A percentile compares a stretch with the other conserved stretches of the same genome.
These are phyloP conservation scores for Dipteronia dyeriana DNA, from an alignment of 345 rosid genomes.

Conservation along the genomic window DNA sequence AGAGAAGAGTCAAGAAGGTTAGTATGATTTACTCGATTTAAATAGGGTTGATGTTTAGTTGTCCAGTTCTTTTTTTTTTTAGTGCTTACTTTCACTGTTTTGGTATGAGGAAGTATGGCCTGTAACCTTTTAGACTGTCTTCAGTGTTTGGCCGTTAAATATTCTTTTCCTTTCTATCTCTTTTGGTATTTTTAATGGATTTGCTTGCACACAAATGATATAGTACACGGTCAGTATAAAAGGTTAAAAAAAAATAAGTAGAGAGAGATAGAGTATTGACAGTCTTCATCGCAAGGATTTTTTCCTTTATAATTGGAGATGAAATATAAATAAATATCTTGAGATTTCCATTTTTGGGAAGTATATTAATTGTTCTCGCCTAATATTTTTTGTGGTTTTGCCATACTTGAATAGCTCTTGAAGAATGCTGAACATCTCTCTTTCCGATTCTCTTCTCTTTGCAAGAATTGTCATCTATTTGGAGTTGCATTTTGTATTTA, in stretches of 20 bases:
- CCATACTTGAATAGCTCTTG: neutral
- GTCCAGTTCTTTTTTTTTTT: neutral
- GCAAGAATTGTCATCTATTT: neutral
- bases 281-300: neutral
- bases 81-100: neutral
- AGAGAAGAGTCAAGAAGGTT: constrained; percentile 81
- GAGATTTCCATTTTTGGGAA: neutral
- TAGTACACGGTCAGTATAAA: neutral
- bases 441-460: neutral
- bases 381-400: neutral
- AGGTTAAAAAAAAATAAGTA: too few relatives aligned
- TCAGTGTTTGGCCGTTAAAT: neutral
- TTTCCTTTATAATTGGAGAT: neutral
- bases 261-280: too few relatives aligned
- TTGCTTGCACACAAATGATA: neutral
- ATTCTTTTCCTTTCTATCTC: too few relatives aligned
- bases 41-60: neutral
- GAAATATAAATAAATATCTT: neutral
- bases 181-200: neutral
- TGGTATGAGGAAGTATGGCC: neutral
- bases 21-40: constrained; percentile 10
- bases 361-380: neutral
- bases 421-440: neutral
- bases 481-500: neutral
- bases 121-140: too few relatives aligned